Evolutionary conservation across 208 protist species (phyloP), one percentile per base, ranked within the genome.

Genomic region (Acanthamoeba castellanii): DNA sequence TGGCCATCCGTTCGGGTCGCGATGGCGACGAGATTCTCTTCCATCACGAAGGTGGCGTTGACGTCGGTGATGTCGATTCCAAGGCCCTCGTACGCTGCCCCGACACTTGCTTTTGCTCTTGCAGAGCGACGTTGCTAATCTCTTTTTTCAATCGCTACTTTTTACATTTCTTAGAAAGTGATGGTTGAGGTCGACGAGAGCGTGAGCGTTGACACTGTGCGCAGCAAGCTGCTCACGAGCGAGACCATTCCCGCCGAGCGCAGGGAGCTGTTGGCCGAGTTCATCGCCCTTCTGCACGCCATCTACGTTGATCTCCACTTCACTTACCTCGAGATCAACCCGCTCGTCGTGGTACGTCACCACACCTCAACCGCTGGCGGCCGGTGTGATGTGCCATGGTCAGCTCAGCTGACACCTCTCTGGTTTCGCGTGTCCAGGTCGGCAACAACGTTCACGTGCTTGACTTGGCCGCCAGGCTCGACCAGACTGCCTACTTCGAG

Each of bases 311-410:
- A 96, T 20, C 95, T 98, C 32, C 92, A 98, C 89, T 98, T 98
- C 88, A 96, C 97, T n/a, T 98, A 98, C 91, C 81, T 98, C 22
- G 98, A 98, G 95, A 98, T 98, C 96, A 98, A 98, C 82, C 98
- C 98, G 61, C 92, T 98, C 64, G 97, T 98, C 27, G 66, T 97
- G 45, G 88, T 96, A 57, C 59, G 90, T 84, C 2, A 52, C 16
- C 32, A 52, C 20, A 32, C 89, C 27, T 55, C 42, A 3, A 42
- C n/a, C 55, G 7, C 5, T 50, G 45, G 13, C 70, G 47, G 5
- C 70, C 9, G 50, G 3, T 4, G 4, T 25, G 45, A 6, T 32
- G 6, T 13, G n/a, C 18, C 30, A n/a, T n/a, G n/a, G 76, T 55
- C 16, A 57, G 9, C 30, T 42, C 45, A 55, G 9, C 6, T 27